Base-by-base conservation (phyloP, 208 protist species). In the Endotrypanum monterogeii region DNA sequence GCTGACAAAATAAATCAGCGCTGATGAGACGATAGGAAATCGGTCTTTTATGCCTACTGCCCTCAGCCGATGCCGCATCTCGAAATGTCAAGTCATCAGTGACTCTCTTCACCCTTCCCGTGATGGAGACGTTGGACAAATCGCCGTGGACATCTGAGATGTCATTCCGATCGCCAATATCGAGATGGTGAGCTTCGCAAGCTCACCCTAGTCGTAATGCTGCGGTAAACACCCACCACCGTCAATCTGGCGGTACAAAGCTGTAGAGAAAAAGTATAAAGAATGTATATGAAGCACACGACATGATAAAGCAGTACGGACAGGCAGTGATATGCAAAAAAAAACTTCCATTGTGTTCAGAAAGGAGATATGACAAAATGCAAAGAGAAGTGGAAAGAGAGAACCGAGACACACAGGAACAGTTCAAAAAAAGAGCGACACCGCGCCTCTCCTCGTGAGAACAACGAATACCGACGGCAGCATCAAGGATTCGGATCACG, bases 111-210 rank as follows among this genome's bases (percentile, higher is more conserved):
- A 56, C 83, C 81, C 23, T 76, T 66, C 0, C 90, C 65, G 18
- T 50, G 32, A 28, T 61, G 89, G 81, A 65, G 83, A 86, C 14
- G 70, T 77, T 1, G 80, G 82, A 57, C 80, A 81, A 37, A 83
- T 82, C 67, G 83, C 80, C 0, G 76, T 80, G 54, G 80, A 84
- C 50, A 90, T 35, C 70, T 83, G 89, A 0, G 82, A 85, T 2
- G 80, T 74, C 28, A 89, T 35, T 1, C 69, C 75, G 35, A 73
- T 83, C 62, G 84, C 51, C 28, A 35, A 82, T 39, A 78, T 85
- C 23, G 58, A 73, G 60, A 81, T 46, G 18, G 74, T 83, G 37
- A 62, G 83, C 63, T 70, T 76, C 41, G 32, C 37, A 44, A 25
- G 25, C 0, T 56, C 62, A 52, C 58, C 71, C 70, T 28, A 55